Conservation (phyloP, 176 grass and related monocot species). For the Coix lacrymajobi region DNA sequence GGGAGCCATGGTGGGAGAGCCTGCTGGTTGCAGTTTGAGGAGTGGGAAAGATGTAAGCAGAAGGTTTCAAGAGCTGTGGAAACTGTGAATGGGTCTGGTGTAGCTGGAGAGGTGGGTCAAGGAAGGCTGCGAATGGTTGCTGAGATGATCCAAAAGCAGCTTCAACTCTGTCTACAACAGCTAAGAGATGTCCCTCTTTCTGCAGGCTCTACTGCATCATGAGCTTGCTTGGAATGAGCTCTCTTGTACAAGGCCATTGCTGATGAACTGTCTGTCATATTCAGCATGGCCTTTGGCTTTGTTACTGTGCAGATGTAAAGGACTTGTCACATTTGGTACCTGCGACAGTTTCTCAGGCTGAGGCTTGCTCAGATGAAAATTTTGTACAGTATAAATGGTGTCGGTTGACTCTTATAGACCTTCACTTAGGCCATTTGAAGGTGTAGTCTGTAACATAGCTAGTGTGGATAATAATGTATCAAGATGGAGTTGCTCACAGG, state of each 20-base stretch:
- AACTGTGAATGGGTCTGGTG: constrained; percentile 55
- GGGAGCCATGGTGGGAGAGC: constrained; percentile 94
- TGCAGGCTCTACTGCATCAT: constrained; percentile 64
- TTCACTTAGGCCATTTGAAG: not conserved
- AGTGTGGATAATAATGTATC: not conserved
- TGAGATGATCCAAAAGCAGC: constrained; percentile 77
- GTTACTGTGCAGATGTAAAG: not conserved
- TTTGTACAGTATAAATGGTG: constrained; percentile 47
- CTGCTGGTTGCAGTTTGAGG: constrained; percentile 81
- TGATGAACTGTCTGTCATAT: not conserved
- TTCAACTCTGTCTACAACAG: constrained; percentile 73
- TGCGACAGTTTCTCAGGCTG: not conserved
- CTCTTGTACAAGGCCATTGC: not conserved
- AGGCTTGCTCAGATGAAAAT: constrained; percentile 12
- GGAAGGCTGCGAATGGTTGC: constrained; percentile 87
- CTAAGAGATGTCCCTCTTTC: constrained; percentile 79
- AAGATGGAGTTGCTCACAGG: not conserved
- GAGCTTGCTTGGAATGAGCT: constrained; percentile 22
- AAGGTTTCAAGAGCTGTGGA: constrained; percentile 82
- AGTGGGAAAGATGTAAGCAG: constrained; percentile 95
- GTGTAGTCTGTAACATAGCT: constrained; percentile 21
- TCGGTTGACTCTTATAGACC: not conserved
- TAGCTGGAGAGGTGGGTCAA: constrained; percentile 64
- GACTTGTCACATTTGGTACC: not conserved
- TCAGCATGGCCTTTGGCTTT: not conserved